Percentiles rank a stretch among this genome's conserved stretches.
Evolutionary conservation across 371 early-diverging fungal species (phyloP).

Genomic region (Rhizopus delemar): DNA sequence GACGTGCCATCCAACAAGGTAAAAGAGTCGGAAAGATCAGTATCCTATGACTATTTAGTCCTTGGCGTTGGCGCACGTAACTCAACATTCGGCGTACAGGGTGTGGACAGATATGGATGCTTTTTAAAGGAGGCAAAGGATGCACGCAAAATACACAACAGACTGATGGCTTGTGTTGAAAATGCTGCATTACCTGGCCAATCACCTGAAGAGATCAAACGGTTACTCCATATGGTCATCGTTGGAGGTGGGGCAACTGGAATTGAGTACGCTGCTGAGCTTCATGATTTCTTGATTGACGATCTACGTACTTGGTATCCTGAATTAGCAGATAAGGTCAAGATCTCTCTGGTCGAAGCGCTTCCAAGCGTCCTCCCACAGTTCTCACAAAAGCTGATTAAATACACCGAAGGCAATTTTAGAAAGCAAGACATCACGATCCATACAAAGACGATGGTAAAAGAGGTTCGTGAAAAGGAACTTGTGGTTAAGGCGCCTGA

Average conservation of each 20-base stretch:
- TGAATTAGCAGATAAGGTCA: constrained; percentile 78
- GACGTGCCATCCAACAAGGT: constrained; percentile 78
- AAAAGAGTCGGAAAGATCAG: constrained; percentile 50
- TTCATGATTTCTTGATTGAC: constrained; percentile 88
- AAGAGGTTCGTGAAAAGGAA: constrained; percentile 81
- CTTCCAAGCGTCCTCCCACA: constrained; percentile 84
- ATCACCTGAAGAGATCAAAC: constrained; percentile 72
- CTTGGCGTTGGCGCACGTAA: constrained; percentile 88
- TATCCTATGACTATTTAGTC: constrained; percentile 88
- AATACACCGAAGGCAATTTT: constrained; percentile 88
- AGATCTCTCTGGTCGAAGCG: constrained; percentile 90
- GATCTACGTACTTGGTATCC: constrained; percentile 75
- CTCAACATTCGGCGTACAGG: constrained; percentile 88
- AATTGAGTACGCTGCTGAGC: constrained; percentile 93
- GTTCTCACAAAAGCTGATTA: constrained; percentile 86
- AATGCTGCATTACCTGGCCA: constrained; percentile 86
- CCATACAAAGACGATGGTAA: constrained; percentile 86
- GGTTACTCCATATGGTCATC: constrained; percentile 93
- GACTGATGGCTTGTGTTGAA: constrained; percentile 88
- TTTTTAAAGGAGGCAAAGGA: constrained; percentile 90
- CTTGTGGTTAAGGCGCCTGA: constrained; percentile 77
- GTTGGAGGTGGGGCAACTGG: constrained; percentile 97
- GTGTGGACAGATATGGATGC: constrained; percentile 83
- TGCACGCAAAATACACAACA: constrained; percentile 85
- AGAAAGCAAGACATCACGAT: constrained; percentile 84